Evolutionary conservation across 1,139 yeast species (phyloP), one percentile per base, ranked within the genome.

Genomic region (Waltiozyma solani): DNA sequence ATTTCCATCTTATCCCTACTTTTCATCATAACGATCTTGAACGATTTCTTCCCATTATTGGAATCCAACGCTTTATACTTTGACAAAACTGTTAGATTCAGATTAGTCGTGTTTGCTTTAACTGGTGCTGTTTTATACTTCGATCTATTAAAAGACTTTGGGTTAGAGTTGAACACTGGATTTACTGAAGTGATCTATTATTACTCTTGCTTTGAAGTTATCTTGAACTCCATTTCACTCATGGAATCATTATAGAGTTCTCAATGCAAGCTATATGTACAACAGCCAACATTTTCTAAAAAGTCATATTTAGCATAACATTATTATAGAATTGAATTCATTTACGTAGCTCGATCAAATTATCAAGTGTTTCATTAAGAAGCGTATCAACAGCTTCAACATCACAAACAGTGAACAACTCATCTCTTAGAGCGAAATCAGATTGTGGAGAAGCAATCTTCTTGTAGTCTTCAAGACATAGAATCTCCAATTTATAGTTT

Each of bases 391-490:
- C 51, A 4, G 51, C 56, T 15, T 51, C 47, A 22, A 56, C 37
- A 21, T 53, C 51, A 32, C 52, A 48, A 14, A 52, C 40, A 9
- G 46, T 36, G 31, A 44, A 46, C 29, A 58, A 37, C 32, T 51
- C 53, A 40, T 57, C 62, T n/a, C 45, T 41, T 7, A 31, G 13
- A 10, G 15, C 9, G 19, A 6, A 31, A 20, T 19, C 24, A 18
- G 31, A 34, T 11, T 35, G 32, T 2, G 41, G 37, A 25, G 43
- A 26, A 12, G 47, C 36, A 37, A 42, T 26, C 32, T 40, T 45
- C 33, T 49, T 15, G 30, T 48, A 53, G 30, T 52, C 54, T 18
- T 51, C 54, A 20, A 47, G 30, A 39, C 56, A 53, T 13, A 48
- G 31, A 1, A 42, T 34, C 18, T 30, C 21, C 5, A 38, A 30